Evolutionary conservation across 208 protist species (phyloP).

Genomic region (Acanthamoeba castellanii): DNA sequence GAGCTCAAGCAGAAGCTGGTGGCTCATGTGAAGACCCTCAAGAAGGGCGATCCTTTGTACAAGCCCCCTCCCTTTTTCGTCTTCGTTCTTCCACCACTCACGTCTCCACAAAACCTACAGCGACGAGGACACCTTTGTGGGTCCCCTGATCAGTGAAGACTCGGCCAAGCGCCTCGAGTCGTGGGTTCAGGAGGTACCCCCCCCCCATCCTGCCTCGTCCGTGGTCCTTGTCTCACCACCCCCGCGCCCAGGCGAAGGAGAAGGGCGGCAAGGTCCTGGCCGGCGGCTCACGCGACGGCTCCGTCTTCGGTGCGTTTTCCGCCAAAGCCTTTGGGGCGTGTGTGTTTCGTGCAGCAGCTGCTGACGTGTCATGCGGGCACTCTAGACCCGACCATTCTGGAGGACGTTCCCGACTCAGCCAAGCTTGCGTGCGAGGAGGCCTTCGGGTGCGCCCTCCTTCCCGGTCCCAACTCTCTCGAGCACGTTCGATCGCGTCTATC

Average conservation of each 20-base stretch:
- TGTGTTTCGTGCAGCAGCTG: too few relatives aligned
- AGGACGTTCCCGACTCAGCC: conserved; percentile 34
- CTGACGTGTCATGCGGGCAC: background rate
- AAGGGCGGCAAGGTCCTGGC: conserved; percentile 58
- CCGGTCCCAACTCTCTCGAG: background rate
- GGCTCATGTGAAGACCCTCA: conserved; percentile 17
- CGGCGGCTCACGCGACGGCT: conserved; percentile 36
- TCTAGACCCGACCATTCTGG: conserved; percentile 56
- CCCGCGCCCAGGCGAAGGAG: background rate
- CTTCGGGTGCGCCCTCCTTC: conserved; percentile 34
- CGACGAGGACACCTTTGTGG: conserved; percentile 62
- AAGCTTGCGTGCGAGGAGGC: conserved; percentile 65
- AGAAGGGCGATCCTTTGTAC: conserved; percentile 63
- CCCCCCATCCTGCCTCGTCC: background rate
- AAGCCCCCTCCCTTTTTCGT: background rate
- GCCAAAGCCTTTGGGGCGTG: background rate
- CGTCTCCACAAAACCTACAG: background rate
- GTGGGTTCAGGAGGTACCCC: conserved; percentile 41
- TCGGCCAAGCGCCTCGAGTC: conserved; percentile 51
- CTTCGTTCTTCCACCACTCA: background rate
- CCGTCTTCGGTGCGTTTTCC: background rate
- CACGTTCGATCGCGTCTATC: background rate
- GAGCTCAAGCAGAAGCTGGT: conserved; percentile 77
- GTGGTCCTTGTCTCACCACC: background rate
- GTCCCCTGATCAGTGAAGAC: conserved; percentile 58